Percentiles rank a stretch among this genome's conserved stretches.
These are phyloP conservation scores for Apiospora hydei DNA, from an alignment of 2,329 filamentous ascomycete genomes.

Conservation along the genomic window DNA sequence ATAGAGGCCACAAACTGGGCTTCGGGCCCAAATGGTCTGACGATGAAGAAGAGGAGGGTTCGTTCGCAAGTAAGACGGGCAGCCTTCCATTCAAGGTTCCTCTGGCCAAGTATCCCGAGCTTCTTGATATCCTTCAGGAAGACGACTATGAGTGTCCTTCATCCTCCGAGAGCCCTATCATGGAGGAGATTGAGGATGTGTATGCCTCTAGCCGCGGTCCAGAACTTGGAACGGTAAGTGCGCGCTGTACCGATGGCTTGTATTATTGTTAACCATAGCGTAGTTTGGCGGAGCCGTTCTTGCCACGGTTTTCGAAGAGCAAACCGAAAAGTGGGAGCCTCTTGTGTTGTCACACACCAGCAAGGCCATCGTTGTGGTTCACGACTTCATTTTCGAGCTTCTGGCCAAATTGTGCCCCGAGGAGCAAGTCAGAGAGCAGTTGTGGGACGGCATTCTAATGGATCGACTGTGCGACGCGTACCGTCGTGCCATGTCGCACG, in stretches of 20 bases:
- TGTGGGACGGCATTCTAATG: constrained; percentile 49
- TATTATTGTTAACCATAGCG: neutral
- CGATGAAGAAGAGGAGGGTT: neutral
- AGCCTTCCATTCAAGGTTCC: neutral
- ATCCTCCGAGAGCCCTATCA: constrained; percentile 41
- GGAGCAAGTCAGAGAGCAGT: constrained; percentile 41
- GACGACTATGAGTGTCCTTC: constrained; percentile 35
- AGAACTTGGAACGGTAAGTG: constrained; percentile 59
- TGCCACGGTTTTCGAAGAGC: constrained; percentile 55
- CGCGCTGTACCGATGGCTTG: neutral
- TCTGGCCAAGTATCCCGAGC: constrained; percentile 25
- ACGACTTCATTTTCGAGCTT: constrained; percentile 56
- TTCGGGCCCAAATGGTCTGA: constrained; percentile 20
- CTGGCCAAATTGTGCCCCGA: constrained; percentile 55
- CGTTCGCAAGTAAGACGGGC: neutral
- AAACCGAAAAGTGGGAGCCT: constrained; percentile 60
- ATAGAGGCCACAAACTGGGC: constrained; percentile 32
- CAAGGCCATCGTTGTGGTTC: constrained; percentile 57
- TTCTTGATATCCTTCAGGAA: constrained; percentile 35
- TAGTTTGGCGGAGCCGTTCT: constrained; percentile 52
- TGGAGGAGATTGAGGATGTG: constrained; percentile 47
- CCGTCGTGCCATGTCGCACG: constrained; percentile 54
- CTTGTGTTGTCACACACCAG: constrained; percentile 58
- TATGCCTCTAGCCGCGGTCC: constrained; percentile 55
- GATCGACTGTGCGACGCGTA: constrained; percentile 57